Evolutionary conservation across 2,329 filamentous ascomycete genomes (phyloP).

Genomic region (Epicoccum sorghinum): DNA sequence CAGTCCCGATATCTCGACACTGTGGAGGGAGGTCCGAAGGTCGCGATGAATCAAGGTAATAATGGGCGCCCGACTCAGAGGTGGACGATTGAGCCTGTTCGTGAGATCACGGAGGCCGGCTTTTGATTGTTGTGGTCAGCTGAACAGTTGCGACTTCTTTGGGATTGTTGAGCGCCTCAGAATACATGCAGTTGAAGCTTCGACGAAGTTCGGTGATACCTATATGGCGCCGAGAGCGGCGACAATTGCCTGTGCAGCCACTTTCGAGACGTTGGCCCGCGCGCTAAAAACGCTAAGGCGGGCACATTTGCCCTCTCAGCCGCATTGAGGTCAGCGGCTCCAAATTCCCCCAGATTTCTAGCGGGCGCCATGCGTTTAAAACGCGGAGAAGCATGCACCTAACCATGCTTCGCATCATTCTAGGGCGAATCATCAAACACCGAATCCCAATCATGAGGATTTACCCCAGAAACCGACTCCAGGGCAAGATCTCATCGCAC

Average conservation of each 20-base stretch:
- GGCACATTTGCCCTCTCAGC: constrained; percentile 3
- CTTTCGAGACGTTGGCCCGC: not conserved
- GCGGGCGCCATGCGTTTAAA: constrained; percentile 16
- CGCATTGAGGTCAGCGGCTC: not conserved
- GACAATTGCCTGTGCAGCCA: not conserved
- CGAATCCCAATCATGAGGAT: constrained; percentile 11
- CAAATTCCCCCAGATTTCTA: constrained; percentile 11
- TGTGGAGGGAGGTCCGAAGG: constrained; percentile 18
- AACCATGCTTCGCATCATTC: constrained; percentile 4
- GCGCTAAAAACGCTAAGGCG: not conserved
- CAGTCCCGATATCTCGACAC: constrained; percentile 26
- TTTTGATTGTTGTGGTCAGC: constrained; percentile 14
- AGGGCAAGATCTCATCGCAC: constrained; percentile 1
- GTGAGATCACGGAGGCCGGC: constrained; percentile 24
- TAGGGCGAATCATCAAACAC: constrained; percentile 7
- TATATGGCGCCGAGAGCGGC: constrained; percentile 1
- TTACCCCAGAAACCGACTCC: constrained; percentile 12
- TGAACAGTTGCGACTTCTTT: not conserved
- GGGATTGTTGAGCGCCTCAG: constrained; percentile 8
- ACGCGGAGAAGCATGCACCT: constrained; percentile 18
- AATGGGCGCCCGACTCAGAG: constrained; percentile 25
- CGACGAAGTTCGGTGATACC: not conserved
- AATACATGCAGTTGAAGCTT: not conserved
- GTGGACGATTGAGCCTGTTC: constrained; percentile 28
- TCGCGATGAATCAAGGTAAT: constrained; percentile 23